Evolutionary conservation across 768 basidiomycete species (phyloP).

Genomic region (Piloderma croceum): DNA sequence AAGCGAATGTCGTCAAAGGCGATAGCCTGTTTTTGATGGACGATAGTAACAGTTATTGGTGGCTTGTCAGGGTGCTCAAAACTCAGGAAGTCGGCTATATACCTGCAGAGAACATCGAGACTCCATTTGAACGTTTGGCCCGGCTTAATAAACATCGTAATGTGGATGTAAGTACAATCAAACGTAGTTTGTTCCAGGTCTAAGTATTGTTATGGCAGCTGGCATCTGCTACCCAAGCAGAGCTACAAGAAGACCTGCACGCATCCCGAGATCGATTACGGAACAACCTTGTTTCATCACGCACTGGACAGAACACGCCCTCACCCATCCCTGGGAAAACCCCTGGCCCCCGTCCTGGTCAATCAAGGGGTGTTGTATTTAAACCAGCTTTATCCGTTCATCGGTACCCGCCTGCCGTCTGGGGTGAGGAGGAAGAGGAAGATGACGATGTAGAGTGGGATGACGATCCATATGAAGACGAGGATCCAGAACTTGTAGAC

Average conservation of each 20-base stretch:
- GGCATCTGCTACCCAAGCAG: constrained; percentile 68
- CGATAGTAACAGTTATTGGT: constrained; percentile 99
- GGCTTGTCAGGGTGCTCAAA: constrained; percentile 97
- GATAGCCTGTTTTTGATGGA: constrained; percentile 96
- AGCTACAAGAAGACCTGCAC: constrained; percentile 50
- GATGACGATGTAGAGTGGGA: constrained; percentile 51
- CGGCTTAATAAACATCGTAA: constrained; percentile 96
- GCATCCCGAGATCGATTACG: constrained; percentile 51
- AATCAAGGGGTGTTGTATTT: constrained; percentile 60
- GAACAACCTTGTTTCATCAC: constrained; percentile 43
- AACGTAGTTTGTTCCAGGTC: constrained; percentile 2
- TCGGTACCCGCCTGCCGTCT: constrained; percentile 77
- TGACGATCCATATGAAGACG: constrained; percentile 64
- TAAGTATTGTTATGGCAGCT: constrained; percentile 38
- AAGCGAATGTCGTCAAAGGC: constrained; percentile 97
- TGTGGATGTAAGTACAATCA: constrained; percentile 68
- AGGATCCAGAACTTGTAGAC: constrained; percentile 57
- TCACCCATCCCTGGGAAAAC: constrained; percentile 38
- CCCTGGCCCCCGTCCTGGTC: constrained; percentile 29
- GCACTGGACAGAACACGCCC: constrained; percentile 44
- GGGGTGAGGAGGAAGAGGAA: constrained; percentile 70
- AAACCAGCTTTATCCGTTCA: constrained; percentile 60
- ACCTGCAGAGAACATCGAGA: constrained; percentile 98
- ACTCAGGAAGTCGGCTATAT: constrained; percentile 99
- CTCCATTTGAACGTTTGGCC: constrained; percentile 93